Conservation (phyloP, 805 yeast genomes). For the Millerozyma acaciae region DNA sequence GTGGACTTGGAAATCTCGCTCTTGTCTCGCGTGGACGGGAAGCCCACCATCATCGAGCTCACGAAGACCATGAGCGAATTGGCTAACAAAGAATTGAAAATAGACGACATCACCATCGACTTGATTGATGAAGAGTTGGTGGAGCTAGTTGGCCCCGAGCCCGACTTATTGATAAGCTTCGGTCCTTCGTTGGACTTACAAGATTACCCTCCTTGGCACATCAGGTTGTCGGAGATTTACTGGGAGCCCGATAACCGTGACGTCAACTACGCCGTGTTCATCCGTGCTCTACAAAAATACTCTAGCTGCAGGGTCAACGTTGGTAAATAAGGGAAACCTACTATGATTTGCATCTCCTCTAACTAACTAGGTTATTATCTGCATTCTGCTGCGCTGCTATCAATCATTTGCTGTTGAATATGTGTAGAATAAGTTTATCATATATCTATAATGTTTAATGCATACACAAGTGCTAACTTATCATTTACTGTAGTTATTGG, state of each 20-base stretch:
- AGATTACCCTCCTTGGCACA: slow-evolving; percentile 98
- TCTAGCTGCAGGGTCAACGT: slow-evolving; percentile 82
- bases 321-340: slow-evolving; percentile 63
- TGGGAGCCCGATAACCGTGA: slow-evolving; percentile 84
- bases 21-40: slow-evolving; percentile 76
- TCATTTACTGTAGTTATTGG: no score
- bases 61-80: slow-evolving; percentile 82
- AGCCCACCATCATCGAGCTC: slow-evolving; percentile 83
- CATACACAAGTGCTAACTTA: no score
- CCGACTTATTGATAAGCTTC: slow-evolving; percentile 80
- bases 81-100: slow-evolving; percentile 56
- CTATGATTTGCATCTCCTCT: no score
- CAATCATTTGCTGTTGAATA: no score
- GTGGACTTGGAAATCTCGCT: slow-evolving; percentile 62
- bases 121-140: slow-evolving; percentile 70
- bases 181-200: slow-evolving; percentile 86
- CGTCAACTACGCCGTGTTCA: slow-evolving; percentile 78
- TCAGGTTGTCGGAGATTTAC: slow-evolving; percentile 82
- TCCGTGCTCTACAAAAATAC: slow-evolving; percentile 71
- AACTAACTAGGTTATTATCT: no score
- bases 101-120: slow-evolving; percentile 68
- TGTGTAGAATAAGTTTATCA: no score
- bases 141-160: slow-evolving; percentile 84
- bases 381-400: no score
- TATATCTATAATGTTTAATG: no score